phyloP scores from a whole-genome alignment of 257 asterid genomes.

The Ligustrum vulgare region DNA sequence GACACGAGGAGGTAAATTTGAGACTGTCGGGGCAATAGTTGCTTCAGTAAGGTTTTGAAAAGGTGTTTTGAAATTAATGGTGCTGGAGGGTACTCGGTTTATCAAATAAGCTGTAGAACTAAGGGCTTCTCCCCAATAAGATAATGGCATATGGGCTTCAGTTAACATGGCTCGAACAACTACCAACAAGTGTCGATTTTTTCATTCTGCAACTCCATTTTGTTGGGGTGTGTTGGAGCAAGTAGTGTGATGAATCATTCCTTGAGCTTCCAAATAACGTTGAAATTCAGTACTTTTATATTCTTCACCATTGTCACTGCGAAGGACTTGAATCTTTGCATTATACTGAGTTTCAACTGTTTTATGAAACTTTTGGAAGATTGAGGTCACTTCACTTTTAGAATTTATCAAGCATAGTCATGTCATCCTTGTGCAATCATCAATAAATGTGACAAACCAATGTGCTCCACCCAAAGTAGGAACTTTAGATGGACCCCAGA shows the following conservation, averaged over 20 bases:
- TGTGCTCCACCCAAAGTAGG: neutral
- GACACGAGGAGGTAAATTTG: too few relatives aligned
- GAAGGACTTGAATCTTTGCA: too few relatives aligned
- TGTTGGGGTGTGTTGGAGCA: neutral
- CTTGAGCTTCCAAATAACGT: neutral
- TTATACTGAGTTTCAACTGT: too few relatives aligned
- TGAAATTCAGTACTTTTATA: neutral
- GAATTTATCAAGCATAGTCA: too few relatives aligned
- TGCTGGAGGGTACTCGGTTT: neutral
- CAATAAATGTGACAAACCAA: too few relatives aligned
- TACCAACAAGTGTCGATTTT: neutral
- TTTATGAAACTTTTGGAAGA: too few relatives aligned
- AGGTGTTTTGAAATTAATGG: neutral
- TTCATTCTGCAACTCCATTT: neutral
- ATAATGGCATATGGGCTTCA: neutral
- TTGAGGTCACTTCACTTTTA: too few relatives aligned
- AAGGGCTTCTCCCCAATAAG: neutral
- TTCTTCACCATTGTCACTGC: too few relatives aligned
- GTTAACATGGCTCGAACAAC: neutral
- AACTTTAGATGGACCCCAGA: neutral
- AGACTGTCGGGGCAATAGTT: too few relatives aligned
- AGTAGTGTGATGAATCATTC: constrained; percentile 5
- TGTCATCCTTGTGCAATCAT: too few relatives aligned
- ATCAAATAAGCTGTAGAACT: neutral
- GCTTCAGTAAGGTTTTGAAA: neutral